phyloP scores from a whole-genome alignment of 257 asterid species.

The Nicotiana paniculata region DNA sequence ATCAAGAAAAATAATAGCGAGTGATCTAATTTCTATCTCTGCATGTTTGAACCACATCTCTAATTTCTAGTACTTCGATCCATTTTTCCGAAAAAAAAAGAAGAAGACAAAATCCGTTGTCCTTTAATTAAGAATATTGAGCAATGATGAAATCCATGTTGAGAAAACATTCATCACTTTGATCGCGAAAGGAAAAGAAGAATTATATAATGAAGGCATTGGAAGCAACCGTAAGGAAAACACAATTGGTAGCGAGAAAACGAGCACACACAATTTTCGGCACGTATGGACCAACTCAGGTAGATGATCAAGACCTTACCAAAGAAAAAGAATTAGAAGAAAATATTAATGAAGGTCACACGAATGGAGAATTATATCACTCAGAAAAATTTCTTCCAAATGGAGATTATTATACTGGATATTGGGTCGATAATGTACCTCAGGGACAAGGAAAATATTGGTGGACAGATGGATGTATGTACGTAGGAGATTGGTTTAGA shows the following conservation, averaged over 20 bases:
- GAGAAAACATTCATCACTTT: not conserved
- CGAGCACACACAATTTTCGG: conserved; percentile 82
- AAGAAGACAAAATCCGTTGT: not conserved
- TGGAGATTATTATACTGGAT: conserved; percentile 82
- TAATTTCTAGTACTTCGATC: not conserved
- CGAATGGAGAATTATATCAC: conserved; percentile 58
- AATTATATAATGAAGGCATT: conserved; percentile 76
- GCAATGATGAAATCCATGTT: not conserved
- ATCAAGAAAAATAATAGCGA: conserved; percentile 3
- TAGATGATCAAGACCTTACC: conserved; percentile 29
- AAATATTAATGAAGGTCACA: conserved; percentile 8
- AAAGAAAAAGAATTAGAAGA: conserved; percentile 23
- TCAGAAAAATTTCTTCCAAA: conserved; percentile 70
- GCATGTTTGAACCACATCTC: conserved; percentile 22
- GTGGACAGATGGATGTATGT: conserved; percentile 97
- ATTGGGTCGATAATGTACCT: conserved; percentile 71
- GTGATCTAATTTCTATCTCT: not conserved
- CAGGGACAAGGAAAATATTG: conserved; percentile 81
- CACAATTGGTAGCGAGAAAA: conserved; percentile 85
- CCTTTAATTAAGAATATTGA: not conserved
- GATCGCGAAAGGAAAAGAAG: not conserved
- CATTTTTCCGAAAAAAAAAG: not conserved
- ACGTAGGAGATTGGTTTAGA: conserved; percentile 75
- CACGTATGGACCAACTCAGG: conserved; percentile 29
- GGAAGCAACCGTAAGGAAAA: conserved; percentile 86